phyloP scores from a whole-genome alignment of 1,284 basidiomycete genomes.

The Somion occarium region DNA sequence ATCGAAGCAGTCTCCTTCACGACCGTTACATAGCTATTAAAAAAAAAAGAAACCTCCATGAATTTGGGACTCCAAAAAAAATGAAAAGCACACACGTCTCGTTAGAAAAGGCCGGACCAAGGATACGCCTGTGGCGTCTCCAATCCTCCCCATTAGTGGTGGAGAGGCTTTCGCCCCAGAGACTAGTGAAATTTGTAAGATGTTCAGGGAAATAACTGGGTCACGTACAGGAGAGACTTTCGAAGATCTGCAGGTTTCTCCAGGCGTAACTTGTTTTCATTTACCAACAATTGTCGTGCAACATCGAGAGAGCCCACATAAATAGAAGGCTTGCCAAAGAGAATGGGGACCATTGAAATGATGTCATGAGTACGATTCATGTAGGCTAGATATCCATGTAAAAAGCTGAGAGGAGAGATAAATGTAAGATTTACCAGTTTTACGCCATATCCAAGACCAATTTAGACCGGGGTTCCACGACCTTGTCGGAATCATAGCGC shows the following conservation, averaged over 20 bases:
- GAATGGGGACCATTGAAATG: not conserved
- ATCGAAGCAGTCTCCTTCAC: slow-evolving; percentile 8
- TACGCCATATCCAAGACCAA: not conserved
- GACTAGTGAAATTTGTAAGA: too few species aligned
- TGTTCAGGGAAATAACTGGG: not conserved
- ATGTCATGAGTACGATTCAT: slow-evolving; percentile 1
- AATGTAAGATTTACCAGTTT: not conserved
- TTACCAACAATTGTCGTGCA: not conserved
- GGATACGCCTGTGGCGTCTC: not conserved
- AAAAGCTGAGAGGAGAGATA: too few species aligned
- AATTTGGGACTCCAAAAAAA: too few species aligned
- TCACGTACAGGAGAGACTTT: not conserved
- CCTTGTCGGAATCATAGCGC: not conserved
- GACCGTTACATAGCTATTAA: slow-evolving; percentile 4
- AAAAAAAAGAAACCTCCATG: not conserved
- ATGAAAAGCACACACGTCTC: not conserved
- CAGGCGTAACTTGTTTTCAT: not conserved
- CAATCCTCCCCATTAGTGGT: not conserved
- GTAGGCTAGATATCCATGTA: not conserved
- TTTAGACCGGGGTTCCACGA: slow-evolving; percentile 4
- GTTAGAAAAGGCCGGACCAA: not conserved
- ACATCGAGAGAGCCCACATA: not conserved
- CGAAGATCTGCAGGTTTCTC: not conserved
- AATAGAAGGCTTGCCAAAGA: not conserved
- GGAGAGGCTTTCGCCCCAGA: slow-evolving; percentile 1